Evolutionary conservation across 2,329 filamentous ascomycete species (phyloP), one percentile per base, ranked within the genome.

Genomic region (Sporothrix brunneoviolacea): DNA sequence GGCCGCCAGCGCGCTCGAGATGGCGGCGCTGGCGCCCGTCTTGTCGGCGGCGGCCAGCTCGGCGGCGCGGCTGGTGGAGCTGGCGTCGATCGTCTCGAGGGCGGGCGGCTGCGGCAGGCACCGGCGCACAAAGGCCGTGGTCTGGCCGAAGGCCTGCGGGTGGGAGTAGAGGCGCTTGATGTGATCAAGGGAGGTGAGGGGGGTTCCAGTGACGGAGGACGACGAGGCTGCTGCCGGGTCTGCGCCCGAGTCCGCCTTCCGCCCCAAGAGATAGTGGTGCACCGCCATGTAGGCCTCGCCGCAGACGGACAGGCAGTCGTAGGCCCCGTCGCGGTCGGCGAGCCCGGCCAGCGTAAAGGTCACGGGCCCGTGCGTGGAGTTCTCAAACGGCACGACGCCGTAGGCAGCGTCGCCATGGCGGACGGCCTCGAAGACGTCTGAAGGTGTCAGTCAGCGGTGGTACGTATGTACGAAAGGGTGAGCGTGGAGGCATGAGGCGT

Each of bases 341-440:
- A 98, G 81, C 57, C 91, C 80, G 68, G 96, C 91, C 21, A 97
- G 78, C 0, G 91, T 95, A 66, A 89, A 87, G 50, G 93, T 82
- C 44, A 98, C 93, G 49, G 86, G 84, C 61, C 93, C 93, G 67
- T 97, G 95, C 64, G 88, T 91, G 36, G 88, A 94, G 72, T 98
- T 98, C 65, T 97, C 91, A 68, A 95, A 91, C 7, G 93, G 93
- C 2, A 96, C 86, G 28, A 97, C 86, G 58, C 91, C 93, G 51
- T 83, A 83, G 47, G 77, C 68, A 1, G 80, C 80, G 39, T 71
- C 64, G 52, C 79, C 76, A 33, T 75, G 73, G 62, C 94, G 88
- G 6, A 95, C 86, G 15, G 82, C 76, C 45, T 83, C 74, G 66
- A 96, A 95, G 59, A 95, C 82, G 63, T 93, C 88, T 84, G 57